A percentile compares a stretch with the other conserved stretches of the same genome.
Conservation (phyloP, 345 rosid genomes). For the Rhodamnia rubescens region DNA sequence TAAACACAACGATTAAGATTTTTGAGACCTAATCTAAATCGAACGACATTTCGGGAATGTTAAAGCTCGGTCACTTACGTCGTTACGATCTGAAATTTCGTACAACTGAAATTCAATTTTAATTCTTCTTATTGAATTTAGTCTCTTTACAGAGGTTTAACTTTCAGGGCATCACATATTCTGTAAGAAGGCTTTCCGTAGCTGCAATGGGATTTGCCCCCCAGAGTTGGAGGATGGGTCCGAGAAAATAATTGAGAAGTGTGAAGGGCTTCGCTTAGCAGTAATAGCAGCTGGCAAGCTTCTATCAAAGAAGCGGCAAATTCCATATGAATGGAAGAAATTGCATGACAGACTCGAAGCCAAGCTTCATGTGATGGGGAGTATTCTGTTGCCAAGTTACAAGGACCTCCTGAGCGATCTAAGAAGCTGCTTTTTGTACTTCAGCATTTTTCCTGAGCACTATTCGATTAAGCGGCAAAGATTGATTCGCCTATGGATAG, state of each 20-base stretch:
- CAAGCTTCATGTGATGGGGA: neutral
- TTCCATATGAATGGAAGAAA: neutral
- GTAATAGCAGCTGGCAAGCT: neutral
- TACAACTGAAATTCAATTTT: no score
- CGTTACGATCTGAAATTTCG: no score
- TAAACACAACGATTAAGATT: no score
- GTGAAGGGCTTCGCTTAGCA: conserved; percentile 9
- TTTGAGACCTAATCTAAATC: no score
- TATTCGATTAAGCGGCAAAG: neutral
- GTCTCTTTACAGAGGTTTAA: no score
- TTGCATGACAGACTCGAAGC: neutral
- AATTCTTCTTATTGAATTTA: no score
- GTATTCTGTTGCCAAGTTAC: conserved; percentile 5
- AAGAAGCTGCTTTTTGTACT: conserved; percentile 7
- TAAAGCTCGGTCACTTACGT: no score
- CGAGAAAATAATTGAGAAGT: neutral
- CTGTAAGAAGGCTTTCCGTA: neutral
- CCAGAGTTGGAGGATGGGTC: neutral
- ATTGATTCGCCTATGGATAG: conserved; percentile 9
- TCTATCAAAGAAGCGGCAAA: neutral
- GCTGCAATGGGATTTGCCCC: neutral
- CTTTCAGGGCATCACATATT: no score
- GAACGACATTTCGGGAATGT: no score
- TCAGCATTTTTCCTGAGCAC: conserved; percentile 12
- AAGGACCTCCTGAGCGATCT: neutral